phyloP scores from a whole-genome alignment of 345 rosid genomes.

The Rhodomyrtus tomentosa region DNA sequence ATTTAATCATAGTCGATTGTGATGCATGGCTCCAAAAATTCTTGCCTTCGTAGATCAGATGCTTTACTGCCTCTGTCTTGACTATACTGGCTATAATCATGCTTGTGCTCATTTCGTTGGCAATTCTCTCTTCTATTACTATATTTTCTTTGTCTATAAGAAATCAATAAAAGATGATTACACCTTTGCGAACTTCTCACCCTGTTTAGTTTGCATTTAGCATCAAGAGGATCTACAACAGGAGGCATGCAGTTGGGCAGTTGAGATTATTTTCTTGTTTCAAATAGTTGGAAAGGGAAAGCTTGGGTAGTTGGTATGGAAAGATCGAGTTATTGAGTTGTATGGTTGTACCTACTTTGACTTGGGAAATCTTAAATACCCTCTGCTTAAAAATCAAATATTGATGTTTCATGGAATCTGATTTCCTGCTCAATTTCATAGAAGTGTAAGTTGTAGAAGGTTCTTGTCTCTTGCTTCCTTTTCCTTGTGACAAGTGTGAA shows the following conservation, averaged over 20 bases:
- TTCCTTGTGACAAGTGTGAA: background rate
- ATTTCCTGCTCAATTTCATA: background rate
- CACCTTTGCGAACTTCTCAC: background rate
- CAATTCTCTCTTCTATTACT: background rate
- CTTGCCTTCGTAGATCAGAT: background rate
- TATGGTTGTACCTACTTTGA: background rate
- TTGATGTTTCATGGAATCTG: background rate
- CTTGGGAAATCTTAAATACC: background rate
- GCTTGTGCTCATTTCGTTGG: background rate
- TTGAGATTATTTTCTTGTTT: background rate
- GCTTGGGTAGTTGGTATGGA: background rate
- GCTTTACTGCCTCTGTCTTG: background rate
- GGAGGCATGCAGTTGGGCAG: background rate
- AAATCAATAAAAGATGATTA: background rate
- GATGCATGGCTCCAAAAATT: background rate
- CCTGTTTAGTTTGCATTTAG: background rate
- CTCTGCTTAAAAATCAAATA: background rate
- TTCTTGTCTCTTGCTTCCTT: background rate
- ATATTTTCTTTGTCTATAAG: background rate
- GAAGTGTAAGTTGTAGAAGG: background rate
- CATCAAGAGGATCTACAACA: background rate
- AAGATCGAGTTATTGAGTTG: background rate
- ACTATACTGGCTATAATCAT: background rate
- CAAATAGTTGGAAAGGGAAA: background rate
- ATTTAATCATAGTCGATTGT: background rate